These are phyloP conservation scores for Trichoderma pleuroti DNA, from an alignment of 2,329 filamentous ascomycete genomes.

Conservation along the genomic window DNA sequence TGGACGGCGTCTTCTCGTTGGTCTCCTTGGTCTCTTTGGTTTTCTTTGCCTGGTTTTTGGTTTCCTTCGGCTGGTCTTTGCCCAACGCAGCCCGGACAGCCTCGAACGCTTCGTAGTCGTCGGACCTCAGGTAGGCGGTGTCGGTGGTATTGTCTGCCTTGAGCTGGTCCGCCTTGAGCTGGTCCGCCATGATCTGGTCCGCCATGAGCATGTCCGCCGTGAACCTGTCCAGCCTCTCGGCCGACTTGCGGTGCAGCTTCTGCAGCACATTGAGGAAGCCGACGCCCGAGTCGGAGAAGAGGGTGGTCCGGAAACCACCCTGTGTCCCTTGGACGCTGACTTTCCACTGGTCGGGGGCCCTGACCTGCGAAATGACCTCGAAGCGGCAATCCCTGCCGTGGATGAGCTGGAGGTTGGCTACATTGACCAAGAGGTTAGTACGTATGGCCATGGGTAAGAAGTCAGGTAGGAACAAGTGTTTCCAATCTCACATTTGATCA, in stretches of 20 bases:
- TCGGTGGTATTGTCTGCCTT: slow-evolving; percentile 27
- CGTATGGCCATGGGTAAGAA: too few relatives aligned
- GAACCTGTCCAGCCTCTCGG: slow-evolving; percentile 34
- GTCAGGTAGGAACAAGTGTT: too few relatives aligned
- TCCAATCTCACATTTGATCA: not conserved
- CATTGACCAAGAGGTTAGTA: not conserved
- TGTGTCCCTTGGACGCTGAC: slow-evolving; percentile 28
- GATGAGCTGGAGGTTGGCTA: slow-evolving; percentile 30
- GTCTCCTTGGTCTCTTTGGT: not conserved
- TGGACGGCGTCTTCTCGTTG: not conserved
- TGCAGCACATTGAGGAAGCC: slow-evolving; percentile 34
- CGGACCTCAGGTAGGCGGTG: not conserved
- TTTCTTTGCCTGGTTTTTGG: not conserved
- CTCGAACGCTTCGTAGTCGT: not conserved
- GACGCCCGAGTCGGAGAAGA: slow-evolving; percentile 33
- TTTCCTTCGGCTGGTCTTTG: not conserved
- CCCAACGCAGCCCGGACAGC: not conserved
- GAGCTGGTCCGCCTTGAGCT: slow-evolving; percentile 29
- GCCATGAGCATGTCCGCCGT: too few relatives aligned
- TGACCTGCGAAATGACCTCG: slow-evolving; percentile 26
- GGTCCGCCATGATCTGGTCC: too few relatives aligned
- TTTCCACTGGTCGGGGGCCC: slow-evolving; percentile 26
- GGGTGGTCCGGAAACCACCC: slow-evolving; percentile 26
- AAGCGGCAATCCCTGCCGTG: slow-evolving; percentile 25
- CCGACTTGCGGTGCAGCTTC: slow-evolving; percentile 37